Evolutionary conservation across 257 asterid genomes (phyloP).

Genomic region (Nicotiana noctiflora): DNA sequence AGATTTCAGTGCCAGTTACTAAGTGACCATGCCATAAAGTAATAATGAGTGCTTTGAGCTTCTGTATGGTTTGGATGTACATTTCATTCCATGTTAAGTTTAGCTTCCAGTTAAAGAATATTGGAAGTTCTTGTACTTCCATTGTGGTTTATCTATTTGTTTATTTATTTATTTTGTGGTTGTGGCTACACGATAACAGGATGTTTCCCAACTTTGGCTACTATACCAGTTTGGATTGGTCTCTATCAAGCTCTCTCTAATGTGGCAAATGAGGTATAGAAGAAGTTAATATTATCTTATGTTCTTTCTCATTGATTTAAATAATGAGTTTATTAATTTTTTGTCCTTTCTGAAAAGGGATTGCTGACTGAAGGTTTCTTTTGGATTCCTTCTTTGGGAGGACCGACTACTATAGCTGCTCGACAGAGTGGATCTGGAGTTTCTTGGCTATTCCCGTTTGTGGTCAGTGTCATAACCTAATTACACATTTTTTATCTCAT

Average conservation of each 20-base stretch:
- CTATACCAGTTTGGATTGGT: conserved; percentile 98
- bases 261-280: conserved; percentile 91
- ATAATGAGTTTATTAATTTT: not conserved
- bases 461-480: conserved; percentile 40
- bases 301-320: not conserved
- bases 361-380: conserved; percentile 97
- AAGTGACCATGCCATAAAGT: not conserved
- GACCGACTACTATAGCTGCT: conserved; percentile 98
- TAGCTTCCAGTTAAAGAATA: not conserved
- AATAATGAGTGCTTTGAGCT: not conserved
- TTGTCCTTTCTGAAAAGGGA: conserved; percentile 47
- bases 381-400: conserved; percentile 99
- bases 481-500: not conserved
- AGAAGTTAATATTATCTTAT: conserved; percentile 12
- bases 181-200: conserved; percentile 37
- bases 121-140: not conserved
- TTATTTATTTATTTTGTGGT: not conserved
- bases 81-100: not conserved
- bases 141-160: not conserved
- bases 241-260: conserved; percentile 97
- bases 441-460: conserved; percentile 95
- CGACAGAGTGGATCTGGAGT: conserved; percentile 96
- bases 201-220: conserved; percentile 97
- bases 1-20: not conserved
- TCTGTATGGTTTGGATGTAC: not conserved